These are phyloP conservation scores for Pseudoturritis turrita DNA, from an alignment of 345 rosid genomes.

Conservation along the genomic window DNA sequence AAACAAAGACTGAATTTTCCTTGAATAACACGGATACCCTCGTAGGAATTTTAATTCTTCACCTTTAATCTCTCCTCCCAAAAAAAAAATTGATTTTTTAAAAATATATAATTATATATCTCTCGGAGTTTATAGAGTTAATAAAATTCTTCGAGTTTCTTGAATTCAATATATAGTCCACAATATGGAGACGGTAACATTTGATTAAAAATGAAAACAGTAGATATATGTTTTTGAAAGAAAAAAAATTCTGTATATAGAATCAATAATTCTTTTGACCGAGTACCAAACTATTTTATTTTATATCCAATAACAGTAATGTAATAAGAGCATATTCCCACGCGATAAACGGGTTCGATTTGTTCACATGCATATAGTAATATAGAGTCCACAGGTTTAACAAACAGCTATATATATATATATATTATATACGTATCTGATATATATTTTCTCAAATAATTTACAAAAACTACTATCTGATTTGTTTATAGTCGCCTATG, in stretches of 20 bases:
- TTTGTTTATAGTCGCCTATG: not conserved
- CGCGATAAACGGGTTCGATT: slow-evolving; percentile 6
- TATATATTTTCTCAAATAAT: not conserved
- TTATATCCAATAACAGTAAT: not conserved
- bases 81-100: too few species aligned
- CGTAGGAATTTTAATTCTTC: not conserved
- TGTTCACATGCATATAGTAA: slow-evolving; percentile 4
- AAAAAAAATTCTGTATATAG: not conserved
- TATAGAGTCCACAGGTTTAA: slow-evolving; percentile 2
- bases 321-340: not conserved
- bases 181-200: not conserved
- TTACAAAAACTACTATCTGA: not conserved
- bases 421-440: slow-evolving; percentile 6
- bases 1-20: not conserved
- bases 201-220: not conserved
- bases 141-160: not conserved
- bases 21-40: not conserved
- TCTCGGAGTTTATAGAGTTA: not conserved
- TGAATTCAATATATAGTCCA: not conserved
- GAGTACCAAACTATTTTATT: not conserved
- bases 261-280: not conserved
- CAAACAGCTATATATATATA: not conserved
- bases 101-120: too few species aligned
- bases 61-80: not conserved
- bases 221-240: not conserved